These are phyloP conservation scores for Hanseniaspora taiwanica DNA, from an alignment of 805 yeast species.

Conservation along the genomic window DNA sequence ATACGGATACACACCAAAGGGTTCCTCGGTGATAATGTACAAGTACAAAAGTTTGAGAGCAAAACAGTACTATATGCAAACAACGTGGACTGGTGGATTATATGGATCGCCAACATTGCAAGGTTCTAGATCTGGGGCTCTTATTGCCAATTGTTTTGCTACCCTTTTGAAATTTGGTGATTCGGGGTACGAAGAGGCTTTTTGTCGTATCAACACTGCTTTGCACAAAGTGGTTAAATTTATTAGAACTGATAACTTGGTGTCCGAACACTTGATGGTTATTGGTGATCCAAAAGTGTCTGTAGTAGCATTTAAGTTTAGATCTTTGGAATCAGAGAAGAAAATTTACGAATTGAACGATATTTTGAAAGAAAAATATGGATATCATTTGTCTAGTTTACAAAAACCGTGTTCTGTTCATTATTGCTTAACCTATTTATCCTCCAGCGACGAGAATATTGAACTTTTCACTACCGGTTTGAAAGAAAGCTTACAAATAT, in stretches of 20 bases:
- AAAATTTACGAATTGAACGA: slow-evolving; percentile 70
- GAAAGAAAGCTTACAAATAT: slow-evolving; percentile 35
- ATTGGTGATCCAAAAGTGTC: slow-evolving; percentile 80
- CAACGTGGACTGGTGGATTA: slow-evolving; percentile 89
- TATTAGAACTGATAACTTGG: slow-evolving; percentile 11
- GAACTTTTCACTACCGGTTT: not conserved
- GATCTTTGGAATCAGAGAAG: no score
- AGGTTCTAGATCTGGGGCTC: slow-evolving; percentile 94
- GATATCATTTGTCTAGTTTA: slow-evolving; percentile 83
- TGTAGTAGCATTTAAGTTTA: slow-evolving; percentile 47
- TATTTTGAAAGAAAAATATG: slow-evolving; percentile 38
- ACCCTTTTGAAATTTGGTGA: slow-evolving; percentile 73
- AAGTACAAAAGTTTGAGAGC: slow-evolving; percentile 52
- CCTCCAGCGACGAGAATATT: slow-evolving; percentile 1
- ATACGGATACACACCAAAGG: slow-evolving; percentile 97
- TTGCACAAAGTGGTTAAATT: slow-evolving; percentile 43
- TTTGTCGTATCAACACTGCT: slow-evolving; percentile 53
- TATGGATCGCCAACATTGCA: slow-evolving; percentile 96
- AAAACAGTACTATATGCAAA: slow-evolving; percentile 70
- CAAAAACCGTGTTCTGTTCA: slow-evolving; percentile 90
- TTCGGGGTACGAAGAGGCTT: slow-evolving; percentile 61
- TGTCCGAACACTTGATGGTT: slow-evolving; percentile 41
- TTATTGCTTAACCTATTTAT: slow-evolving; percentile 67
- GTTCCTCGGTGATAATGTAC: slow-evolving; percentile 87
- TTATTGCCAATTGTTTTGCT: slow-evolving; percentile 98